Percentiles rank a stretch among this genome's conserved stretches.
These are phyloP conservation scores for Sedum album DNA, from an alignment of 164 flowering plant genomes.

Conservation along the genomic window DNA sequence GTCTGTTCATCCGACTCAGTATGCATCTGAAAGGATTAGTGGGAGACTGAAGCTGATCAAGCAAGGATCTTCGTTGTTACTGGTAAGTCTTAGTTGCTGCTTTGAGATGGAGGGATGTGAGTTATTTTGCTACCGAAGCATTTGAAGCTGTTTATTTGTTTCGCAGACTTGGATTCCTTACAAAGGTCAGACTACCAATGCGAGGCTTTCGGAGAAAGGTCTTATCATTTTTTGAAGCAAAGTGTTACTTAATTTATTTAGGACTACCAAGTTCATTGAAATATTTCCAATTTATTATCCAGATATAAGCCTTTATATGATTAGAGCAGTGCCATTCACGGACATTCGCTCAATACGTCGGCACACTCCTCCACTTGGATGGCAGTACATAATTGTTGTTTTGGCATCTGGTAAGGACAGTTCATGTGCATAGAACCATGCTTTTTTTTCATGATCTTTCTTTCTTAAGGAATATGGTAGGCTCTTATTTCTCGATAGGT, in stretches of 20 bases:
- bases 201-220: constrained; percentile 86
- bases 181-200: constrained; percentile 55
- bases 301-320: constrained; percentile 87
- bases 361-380: constrained; percentile 87
- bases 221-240: too few species aligned
- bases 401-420: constrained; percentile 62
- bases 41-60: constrained; percentile 80
- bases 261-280: neutral
- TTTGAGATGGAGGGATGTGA: neutral
- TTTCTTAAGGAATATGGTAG: too few species aligned
- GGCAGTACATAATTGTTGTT: constrained; percentile 91
- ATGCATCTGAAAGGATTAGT: constrained; percentile 82
- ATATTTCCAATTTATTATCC: constrained; percentile 19
- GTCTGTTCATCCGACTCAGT: constrained; percentile 91
- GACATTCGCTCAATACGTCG: constrained; percentile 84
- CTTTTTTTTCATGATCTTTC: too few species aligned
- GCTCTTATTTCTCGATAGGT: too few species aligned
- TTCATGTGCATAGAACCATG: neutral
- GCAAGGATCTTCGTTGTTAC: constrained; percentile 60
- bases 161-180: constrained; percentile 91
- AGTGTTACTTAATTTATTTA: neutral
- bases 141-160: constrained; percentile 9
- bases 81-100: constrained; percentile 36
- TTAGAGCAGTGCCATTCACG: constrained; percentile 67
- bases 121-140: neutral